Percentiles rank a stretch among this genome's conserved stretches.
Evolutionary conservation across 2,329 filamentous ascomycete genomes (phyloP).

Genomic region (Botrytis paeoniae): DNA sequence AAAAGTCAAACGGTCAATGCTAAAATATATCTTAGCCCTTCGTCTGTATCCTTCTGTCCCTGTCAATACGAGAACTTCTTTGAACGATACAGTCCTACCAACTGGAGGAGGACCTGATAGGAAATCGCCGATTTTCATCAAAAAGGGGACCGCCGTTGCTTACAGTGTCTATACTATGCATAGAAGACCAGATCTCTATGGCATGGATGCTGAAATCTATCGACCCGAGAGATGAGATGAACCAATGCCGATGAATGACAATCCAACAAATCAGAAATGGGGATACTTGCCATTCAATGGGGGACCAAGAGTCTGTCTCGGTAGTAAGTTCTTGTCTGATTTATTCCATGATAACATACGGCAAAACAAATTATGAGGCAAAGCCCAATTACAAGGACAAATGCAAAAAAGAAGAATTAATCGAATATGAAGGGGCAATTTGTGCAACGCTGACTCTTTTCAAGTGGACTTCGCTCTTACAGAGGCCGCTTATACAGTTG

Average conservation of each 20-base stretch:
- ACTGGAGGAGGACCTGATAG: conserved; percentile 34
- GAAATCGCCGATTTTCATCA: conserved; percentile 19
- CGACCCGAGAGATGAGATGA: neutral
- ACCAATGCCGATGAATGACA: neutral
- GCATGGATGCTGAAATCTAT: neutral
- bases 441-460: neutral
- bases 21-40: neutral
- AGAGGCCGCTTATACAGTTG: neutral
- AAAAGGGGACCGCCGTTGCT: neutral
- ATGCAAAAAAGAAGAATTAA: too few species aligned
- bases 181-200: neutral
- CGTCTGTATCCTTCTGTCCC: conserved; percentile 39
- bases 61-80: conserved; percentile 47
- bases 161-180: neutral
- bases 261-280: neutral
- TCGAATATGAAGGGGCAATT: too few species aligned
- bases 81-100: conserved; percentile 40
- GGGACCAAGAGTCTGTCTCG: neutral
- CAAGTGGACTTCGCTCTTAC: conserved; percentile 8
- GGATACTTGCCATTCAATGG: neutral
- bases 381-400: too few species aligned
- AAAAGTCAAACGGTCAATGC: neutral
- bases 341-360: too few species aligned
- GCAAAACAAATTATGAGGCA: too few species aligned
- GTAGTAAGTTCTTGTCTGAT: neutral